Conservation (phyloP, 2,329 filamentous ascomycete genomes). For the Colletotrichum graminicola region DNA sequence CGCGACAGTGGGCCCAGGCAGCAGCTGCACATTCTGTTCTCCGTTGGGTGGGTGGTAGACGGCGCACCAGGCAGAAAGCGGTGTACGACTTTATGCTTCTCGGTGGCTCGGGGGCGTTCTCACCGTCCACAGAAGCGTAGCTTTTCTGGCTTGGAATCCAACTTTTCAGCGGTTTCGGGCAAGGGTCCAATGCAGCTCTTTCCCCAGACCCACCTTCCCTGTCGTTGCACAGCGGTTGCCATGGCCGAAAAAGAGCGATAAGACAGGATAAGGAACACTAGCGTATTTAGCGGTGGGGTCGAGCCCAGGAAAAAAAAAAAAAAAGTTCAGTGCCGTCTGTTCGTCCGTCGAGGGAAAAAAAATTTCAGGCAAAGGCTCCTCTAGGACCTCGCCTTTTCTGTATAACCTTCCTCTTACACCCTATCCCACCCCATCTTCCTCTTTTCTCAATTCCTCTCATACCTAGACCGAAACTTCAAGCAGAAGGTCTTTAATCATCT, state of each 20-base stretch:
- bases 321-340: constrained; percentile 30
- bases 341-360: constrained; percentile 41
- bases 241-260: constrained; percentile 41
- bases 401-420: constrained; percentile 32
- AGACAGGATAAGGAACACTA: constrained; percentile 41
- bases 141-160: constrained; percentile 11
- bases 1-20: not conserved
- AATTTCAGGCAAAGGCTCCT: constrained; percentile 43
- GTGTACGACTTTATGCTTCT: constrained; percentile 33
- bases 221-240: constrained; percentile 41
- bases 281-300: constrained; percentile 39
- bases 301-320: constrained; percentile 34
- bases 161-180: constrained; percentile 12
- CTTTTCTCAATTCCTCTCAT: constrained; percentile 23
- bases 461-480: constrained; percentile 13
- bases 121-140: constrained; percentile 22
- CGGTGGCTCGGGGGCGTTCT: constrained; percentile 22
- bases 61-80: constrained; percentile 20
- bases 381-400: constrained; percentile 30
- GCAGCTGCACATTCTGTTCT: not conserved
- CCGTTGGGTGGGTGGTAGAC: not conserved
- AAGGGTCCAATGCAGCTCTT: constrained; percentile 38
- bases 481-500: constrained; percentile 34
- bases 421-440: constrained; percentile 34
- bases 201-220: constrained; percentile 41